Evolutionary conservation across 2,329 filamentous ascomycete species (phyloP), one percentile per base, ranked within the genome.

Genomic region (Hypoxylon sp.): DNA sequence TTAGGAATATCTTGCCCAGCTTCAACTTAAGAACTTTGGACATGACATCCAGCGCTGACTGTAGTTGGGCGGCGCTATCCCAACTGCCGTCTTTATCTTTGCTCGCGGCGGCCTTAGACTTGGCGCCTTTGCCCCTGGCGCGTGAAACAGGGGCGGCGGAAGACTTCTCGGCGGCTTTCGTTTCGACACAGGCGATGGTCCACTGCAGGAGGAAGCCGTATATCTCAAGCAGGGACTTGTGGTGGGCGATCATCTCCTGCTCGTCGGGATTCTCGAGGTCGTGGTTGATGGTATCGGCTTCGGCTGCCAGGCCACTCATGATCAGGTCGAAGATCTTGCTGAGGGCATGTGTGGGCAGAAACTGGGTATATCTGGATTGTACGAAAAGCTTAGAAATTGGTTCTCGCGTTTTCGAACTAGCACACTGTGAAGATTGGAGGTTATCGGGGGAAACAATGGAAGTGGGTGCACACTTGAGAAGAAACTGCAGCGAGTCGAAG

Each of bases 121-220:
- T 89, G 77, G 92, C 95, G 61, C 90, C 88, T 76, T 92, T 92
- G 62, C 91, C 92, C 76, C 93, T 87, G 48, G 90, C 91, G 76
- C 93, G 87, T 6, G 89, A 87, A n/a, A 87, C 88, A 2, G 92
- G 90, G 1, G 90, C 87, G 6, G 91, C 84, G 1, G 91, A 90
- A 0, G 94, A 90, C 81, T 97, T 98, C 81, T 98, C 96, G 50
- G 94, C 92, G 1, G 94, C 92, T 81, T 97, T 97, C 42, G 92
- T 91, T 81, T 99, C 96, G 54, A 98, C 93, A n/a, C 92, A 94
- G 6, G 94, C 92, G 71, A 98, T 92, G 6, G 94, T 93, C 97
- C 96, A 99, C 80, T 98, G 95, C 54, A 99, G 83, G 10, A 99
- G 85, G 77, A 97, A 99, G 35, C 91, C 95, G 79, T 97, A 98